Evolutionary conservation across 192 early-diverging fungal species (phyloP).

Genomic region (Umbelopsis sp.): DNA sequence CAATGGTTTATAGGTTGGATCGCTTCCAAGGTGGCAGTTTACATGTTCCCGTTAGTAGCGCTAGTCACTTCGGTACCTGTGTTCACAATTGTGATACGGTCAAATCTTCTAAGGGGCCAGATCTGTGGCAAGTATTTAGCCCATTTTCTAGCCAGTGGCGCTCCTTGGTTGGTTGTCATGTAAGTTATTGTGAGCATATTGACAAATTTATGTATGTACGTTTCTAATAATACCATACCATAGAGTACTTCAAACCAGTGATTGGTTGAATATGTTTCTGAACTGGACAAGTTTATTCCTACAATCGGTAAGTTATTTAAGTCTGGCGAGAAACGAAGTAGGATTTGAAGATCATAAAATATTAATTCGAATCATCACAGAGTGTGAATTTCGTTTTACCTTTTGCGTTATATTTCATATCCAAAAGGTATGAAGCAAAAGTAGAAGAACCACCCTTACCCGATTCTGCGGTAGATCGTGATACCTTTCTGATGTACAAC

Average conservation of each 20-base stretch:
- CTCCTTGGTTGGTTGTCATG: constrained; percentile 66
- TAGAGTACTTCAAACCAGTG: constrained; percentile 65
- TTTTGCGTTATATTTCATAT: constrained; percentile 66
- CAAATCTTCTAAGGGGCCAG: constrained; percentile 55
- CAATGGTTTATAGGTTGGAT: constrained; percentile 21
- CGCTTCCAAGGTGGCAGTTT: constrained; percentile 44
- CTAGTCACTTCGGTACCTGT: constrained; percentile 73
- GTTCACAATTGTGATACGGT: constrained; percentile 66
- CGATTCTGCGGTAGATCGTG: constrained; percentile 12
- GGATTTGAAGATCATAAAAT: not conserved
- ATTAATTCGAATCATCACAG: constrained; percentile 15
- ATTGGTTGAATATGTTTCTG: constrained; percentile 52
- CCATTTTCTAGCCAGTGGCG: constrained; percentile 53
- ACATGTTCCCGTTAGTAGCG: constrained; percentile 56
- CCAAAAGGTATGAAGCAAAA: constrained; percentile 36
- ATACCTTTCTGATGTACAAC: constrained; percentile 28
- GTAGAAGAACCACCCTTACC: constrained; percentile 24
- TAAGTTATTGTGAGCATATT: constrained; percentile 6
- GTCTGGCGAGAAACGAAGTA: not conserved
- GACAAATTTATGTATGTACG: not conserved
- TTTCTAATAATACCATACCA: not conserved
- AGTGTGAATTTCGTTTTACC: constrained; percentile 70
- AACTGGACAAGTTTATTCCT: constrained; percentile 69
- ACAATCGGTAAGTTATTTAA: constrained; percentile 42
- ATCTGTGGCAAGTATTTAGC: constrained; percentile 50